Conservation (phyloP, 2,329 filamentous ascomycete species). For the Aspergillus alliaceus region DNA sequence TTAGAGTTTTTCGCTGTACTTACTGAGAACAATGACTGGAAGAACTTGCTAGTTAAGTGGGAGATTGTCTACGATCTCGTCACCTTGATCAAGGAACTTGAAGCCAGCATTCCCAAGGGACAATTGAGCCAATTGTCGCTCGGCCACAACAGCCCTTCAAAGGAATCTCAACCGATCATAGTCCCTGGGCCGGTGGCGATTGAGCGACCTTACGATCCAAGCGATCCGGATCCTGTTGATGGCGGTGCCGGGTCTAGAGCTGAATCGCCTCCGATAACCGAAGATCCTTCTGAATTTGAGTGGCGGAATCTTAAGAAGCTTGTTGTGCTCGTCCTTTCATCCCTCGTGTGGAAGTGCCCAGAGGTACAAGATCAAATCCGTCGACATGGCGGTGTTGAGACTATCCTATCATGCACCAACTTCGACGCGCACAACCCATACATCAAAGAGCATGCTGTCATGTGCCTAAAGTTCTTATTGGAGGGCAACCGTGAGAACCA, state of each 20-base stretch:
- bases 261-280: constrained; percentile 52
- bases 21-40: constrained; percentile 80
- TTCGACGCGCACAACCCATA: constrained; percentile 94
- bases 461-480: constrained; percentile 75
- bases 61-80: constrained; percentile 87
- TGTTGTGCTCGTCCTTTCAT: constrained; percentile 85
- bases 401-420: constrained; percentile 82
- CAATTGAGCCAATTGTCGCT: constrained; percentile 53
- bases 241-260: constrained; percentile 44
- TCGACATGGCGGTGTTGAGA: constrained; percentile 79
- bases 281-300: constrained; percentile 66
- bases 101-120: constrained; percentile 83
- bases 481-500: constrained; percentile 55
- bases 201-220: constrained; percentile 65
- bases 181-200: constrained; percentile 50
- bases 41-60: constrained; percentile 85
- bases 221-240: constrained; percentile 43
- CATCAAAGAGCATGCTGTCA: constrained; percentile 85
- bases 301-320: constrained; percentile 89
- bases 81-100: constrained; percentile 80
- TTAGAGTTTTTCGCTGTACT: constrained; percentile 90
- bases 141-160: constrained; percentile 31
- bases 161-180: constrained; percentile 31
- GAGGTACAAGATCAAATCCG: constrained; percentile 87
- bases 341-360: constrained; percentile 81